Percentiles rank a stretch among this genome's conserved stretches.
Conservation (phyloP, 257 asterid genomes). For the Cordia subcordata region DNA sequence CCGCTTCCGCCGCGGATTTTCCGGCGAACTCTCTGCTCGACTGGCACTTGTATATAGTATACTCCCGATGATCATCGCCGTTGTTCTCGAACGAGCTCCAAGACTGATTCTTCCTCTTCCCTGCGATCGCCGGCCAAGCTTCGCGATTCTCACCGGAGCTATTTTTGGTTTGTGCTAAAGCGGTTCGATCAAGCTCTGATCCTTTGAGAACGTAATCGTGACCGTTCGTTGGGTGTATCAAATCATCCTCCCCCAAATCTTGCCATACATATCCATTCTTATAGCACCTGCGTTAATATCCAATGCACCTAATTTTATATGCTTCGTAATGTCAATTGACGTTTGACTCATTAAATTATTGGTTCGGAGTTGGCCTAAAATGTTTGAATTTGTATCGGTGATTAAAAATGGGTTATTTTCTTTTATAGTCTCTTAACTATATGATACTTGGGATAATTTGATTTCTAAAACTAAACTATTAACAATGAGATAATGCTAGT, state of each 20-base stretch:
- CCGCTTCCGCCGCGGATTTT: constrained; percentile 14
- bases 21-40: constrained; percentile 26
- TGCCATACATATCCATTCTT: constrained; percentile 46
- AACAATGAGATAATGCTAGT: too few species aligned
- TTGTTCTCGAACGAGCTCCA: constrained; percentile 28
- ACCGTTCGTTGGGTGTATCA: constrained; percentile 34
- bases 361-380: too few species aligned
- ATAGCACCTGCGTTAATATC: constrained; percentile 25
- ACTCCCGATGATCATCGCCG: constrained; percentile 7
- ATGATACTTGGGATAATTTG: too few species aligned
- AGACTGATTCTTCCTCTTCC: constrained; percentile 30
- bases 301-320: too few species aligned
- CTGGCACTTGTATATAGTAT: constrained; percentile 23
- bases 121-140: constrained; percentile 1
- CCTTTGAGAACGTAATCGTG: constrained; percentile 39
- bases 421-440: too few species aligned
- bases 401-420: too few species aligned
- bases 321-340: too few species aligned
- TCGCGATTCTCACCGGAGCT: constrained; percentile 6
- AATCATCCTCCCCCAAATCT: constrained; percentile 32
- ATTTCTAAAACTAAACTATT: too few species aligned
- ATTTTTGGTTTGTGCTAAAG: background rate
- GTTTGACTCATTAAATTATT: too few species aligned
- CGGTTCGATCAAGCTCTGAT: constrained; percentile 22
- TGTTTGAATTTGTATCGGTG: too few species aligned